phyloP scores from a whole-genome alignment of 257 asterid species.

The Eustoma russellianum region DNA sequence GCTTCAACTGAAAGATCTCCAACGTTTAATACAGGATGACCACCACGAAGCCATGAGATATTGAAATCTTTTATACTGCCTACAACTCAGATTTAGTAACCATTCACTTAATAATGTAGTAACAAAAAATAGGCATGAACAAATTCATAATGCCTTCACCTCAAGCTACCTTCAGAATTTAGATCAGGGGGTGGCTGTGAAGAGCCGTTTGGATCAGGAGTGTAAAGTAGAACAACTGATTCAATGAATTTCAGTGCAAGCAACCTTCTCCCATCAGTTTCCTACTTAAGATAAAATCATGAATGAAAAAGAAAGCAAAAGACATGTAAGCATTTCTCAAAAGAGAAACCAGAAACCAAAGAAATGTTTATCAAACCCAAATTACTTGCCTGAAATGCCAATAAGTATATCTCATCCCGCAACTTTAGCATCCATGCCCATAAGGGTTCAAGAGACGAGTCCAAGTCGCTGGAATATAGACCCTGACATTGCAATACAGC shows the following conservation, averaged over 20 bases:
- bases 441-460: slow-evolving; percentile 52
- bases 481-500: slow-evolving; percentile 40
- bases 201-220: slow-evolving; percentile 82
- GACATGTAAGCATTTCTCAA: slow-evolving; percentile 5
- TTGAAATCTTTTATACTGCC: slow-evolving; percentile 63
- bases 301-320: slow-evolving; percentile 23
- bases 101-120: not conserved
- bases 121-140: slow-evolving; percentile 1
- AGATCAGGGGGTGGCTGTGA: slow-evolving; percentile 73
- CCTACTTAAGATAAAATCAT: slow-evolving; percentile 39
- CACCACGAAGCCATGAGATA: slow-evolving; percentile 94
- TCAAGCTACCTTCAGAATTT: slow-evolving; percentile 47
- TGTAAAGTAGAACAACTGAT: slow-evolving; percentile 72
- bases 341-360: not conserved
- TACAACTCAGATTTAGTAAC: slow-evolving; percentile 16
- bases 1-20: slow-evolving; percentile 93
- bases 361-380: not conserved
- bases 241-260: slow-evolving; percentile 92
- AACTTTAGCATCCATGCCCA: slow-evolving; percentile 68
- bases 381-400: slow-evolving; percentile 77
- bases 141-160: slow-evolving; percentile 5
- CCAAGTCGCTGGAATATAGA: slow-evolving; percentile 55
- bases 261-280: slow-evolving; percentile 82
- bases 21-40: slow-evolving; percentile 78
- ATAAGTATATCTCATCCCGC: slow-evolving; percentile 71